Evolutionary conservation across 192 early-diverging fungal species (phyloP).

Genomic region (Backusella liffmaniae): DNA sequence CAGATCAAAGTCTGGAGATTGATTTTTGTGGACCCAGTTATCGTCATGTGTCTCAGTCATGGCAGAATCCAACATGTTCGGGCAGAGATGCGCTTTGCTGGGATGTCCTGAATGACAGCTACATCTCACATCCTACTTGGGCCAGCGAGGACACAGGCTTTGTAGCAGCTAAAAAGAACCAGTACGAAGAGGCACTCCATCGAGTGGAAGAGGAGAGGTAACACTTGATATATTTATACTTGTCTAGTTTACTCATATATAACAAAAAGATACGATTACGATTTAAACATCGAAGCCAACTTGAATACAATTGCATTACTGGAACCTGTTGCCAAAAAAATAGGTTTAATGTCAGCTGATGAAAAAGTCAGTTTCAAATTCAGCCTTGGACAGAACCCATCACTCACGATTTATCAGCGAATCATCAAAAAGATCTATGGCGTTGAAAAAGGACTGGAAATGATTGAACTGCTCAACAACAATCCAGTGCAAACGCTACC

Average conservation of each 20-base stretch:
- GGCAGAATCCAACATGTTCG: constrained; percentile 62
- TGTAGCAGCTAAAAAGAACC: constrained; percentile 86
- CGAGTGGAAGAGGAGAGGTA: constrained; percentile 90
- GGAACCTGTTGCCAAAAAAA: constrained; percentile 81
- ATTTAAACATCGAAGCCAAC: constrained; percentile 95
- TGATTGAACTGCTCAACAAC: constrained; percentile 88
- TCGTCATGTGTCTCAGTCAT: constrained; percentile 32
- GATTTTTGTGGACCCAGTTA: constrained; percentile 62
- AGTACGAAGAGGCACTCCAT: constrained; percentile 88
- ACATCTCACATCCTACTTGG: constrained; percentile 91
- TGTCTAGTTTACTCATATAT: not conserved
- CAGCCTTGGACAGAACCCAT: constrained; percentile 75
- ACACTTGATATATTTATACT: not conserved
- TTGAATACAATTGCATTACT: constrained; percentile 81
- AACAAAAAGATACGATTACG: constrained; percentile 70
- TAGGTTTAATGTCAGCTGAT: constrained; percentile 72
- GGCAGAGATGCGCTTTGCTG: constrained; percentile 87
- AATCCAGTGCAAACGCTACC: constrained; percentile 90
- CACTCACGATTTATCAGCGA: constrained; percentile 82
- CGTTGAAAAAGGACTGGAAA: constrained; percentile 75
- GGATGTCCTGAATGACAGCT: constrained; percentile 96
- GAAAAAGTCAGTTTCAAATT: constrained; percentile 72
- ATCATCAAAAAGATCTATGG: constrained; percentile 95
- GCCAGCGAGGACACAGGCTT: constrained; percentile 88
- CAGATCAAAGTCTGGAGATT: not conserved